A percentile compares a stretch with the other conserved stretches of the same genome.
Evolutionary conservation across 2,329 filamentous ascomycete genomes (phyloP).

Genomic region (Ceratocystis cubensis): DNA sequence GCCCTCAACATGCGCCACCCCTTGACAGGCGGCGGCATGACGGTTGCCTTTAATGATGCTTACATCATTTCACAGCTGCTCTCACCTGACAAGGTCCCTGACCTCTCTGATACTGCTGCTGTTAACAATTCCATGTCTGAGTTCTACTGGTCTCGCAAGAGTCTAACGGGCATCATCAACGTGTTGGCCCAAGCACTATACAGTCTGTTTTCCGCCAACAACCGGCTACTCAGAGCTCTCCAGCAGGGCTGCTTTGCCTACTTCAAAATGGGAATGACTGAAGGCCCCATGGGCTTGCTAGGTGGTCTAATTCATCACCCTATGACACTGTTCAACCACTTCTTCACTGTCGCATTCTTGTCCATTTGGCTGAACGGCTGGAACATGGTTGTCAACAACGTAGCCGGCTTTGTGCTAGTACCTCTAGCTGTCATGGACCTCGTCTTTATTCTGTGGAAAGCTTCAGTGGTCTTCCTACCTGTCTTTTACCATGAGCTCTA

Average conservation of each 20-base stretch:
- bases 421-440: slow-evolving; percentile 55
- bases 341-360: slow-evolving; percentile 85
- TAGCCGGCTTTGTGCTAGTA: slow-evolving; percentile 43
- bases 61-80: slow-evolving; percentile 65
- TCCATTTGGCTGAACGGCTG: slow-evolving; percentile 56
- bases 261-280: slow-evolving; percentile 64
- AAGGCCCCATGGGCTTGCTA: slow-evolving; percentile 69
- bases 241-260: slow-evolving; percentile 88
- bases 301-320: slow-evolving; percentile 71
- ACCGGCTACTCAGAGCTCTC: slow-evolving; percentile 61
- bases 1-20: slow-evolving; percentile 99
- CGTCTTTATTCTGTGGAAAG: slow-evolving; percentile 63
- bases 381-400: slow-evolving; percentile 32
- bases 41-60: slow-evolving; percentile 88
- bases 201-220: slow-evolving; percentile 75
- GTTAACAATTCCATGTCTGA: slow-evolving; percentile 56
- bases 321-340: slow-evolving; percentile 72
- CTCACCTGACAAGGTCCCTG: slow-evolving; percentile 52
- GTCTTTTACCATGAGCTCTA: slow-evolving; percentile 59
- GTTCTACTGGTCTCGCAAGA: slow-evolving; percentile 84
- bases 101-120: slow-evolving; percentile 52
- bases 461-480: slow-evolving; percentile 69
- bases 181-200: slow-evolving; percentile 95
- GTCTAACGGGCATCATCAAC: slow-evolving; percentile 77
- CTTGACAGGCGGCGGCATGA: slow-evolving; percentile 94